Evolutionary conservation across 441 rosid species (phyloP), one percentile per base, ranked within the genome.

Genomic region (Syzygium syzygioides): DNA sequence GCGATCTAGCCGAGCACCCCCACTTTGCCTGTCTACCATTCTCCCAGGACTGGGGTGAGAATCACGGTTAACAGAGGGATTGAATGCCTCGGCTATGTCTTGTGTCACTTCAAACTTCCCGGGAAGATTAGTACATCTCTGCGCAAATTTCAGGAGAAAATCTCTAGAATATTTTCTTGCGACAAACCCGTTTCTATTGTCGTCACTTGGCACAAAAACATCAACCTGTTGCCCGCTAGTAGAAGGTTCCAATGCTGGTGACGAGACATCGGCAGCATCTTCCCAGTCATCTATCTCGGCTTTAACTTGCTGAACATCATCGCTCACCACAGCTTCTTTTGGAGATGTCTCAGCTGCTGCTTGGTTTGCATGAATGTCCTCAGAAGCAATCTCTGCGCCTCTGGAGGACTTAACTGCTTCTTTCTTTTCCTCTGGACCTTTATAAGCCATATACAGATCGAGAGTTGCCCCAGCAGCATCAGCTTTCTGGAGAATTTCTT

Each of bases 221-320:
- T 90, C 84, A 59, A 85, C 85, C 80, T 83, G 92, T 86, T 87
- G 93, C 88, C 88, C 88, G 87, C 88, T 79, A 91, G 89, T 95
- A 41, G 91, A 87, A 89, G 93, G 62, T 91, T 94, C 97, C 91
- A 97, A 88, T 87, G 96, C 95, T 86, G 98, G 95, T 28, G 97
- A 93, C n/a, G 99, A 97, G 79, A 96, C 92, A 87, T 97, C 99
- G 14, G 96, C 99, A 85, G 95, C 99, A 94, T 96, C 98, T 92
- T 98, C 99, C 99, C 99, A 98, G 92, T 98, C 98, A 92, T 96
- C 99, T 28, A 93, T 98, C 91, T 98, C 99, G 79, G 91, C 89
- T 91, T 96, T 97, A 89, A 89, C 90, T 60, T 90, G 93, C 87
- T 90, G 90, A 85, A 87, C 89, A 80, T 90, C 92, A 86, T 93